phyloP scores from a whole-genome alignment of 352 stramenopile species.

The Phytophthora aleatoria region DNA sequence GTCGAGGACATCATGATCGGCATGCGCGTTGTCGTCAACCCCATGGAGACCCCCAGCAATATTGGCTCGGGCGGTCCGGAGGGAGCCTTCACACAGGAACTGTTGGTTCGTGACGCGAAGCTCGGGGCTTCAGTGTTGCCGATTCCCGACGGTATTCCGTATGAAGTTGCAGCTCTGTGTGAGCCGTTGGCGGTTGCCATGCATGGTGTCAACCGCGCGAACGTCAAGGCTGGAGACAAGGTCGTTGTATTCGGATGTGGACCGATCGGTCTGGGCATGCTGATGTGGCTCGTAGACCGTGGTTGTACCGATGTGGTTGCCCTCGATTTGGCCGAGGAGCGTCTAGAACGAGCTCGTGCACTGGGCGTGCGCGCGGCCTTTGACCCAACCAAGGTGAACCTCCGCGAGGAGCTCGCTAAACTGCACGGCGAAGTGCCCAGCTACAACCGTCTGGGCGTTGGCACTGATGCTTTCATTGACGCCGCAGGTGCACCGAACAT shows the following conservation, averaged over 20 bases:
- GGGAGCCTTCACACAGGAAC: slow-evolving; percentile 30
- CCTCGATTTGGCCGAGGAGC: slow-evolving; percentile 28
- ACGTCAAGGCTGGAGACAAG: slow-evolving; percentile 32
- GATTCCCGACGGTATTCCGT: slow-evolving; percentile 32
- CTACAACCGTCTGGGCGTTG: slow-evolving; percentile 31
- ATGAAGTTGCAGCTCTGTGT: slow-evolving; percentile 27
- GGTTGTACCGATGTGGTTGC: slow-evolving; percentile 27
- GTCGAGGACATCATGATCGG: slow-evolving; percentile 28
- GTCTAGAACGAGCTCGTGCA: slow-evolving; percentile 25
- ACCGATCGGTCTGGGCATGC: slow-evolving; percentile 30
- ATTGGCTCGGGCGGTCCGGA: slow-evolving; percentile 28
- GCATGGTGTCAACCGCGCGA: slow-evolving; percentile 29
- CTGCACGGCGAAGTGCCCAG: slow-evolving; percentile 30
- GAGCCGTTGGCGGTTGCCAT: slow-evolving; percentile 31
- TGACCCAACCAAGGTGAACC: slow-evolving; percentile 28
- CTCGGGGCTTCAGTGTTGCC: slow-evolving; percentile 27
- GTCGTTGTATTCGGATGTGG: slow-evolving; percentile 33
- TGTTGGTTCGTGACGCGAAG: slow-evolving; percentile 28
- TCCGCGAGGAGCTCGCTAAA: slow-evolving; percentile 26
- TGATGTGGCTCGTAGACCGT: slow-evolving; percentile 32
- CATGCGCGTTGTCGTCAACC: slow-evolving; percentile 35
- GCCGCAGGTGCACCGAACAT: slow-evolving; percentile 26
- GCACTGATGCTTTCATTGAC: slow-evolving; percentile 33
- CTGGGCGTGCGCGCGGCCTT: slow-evolving; percentile 26
- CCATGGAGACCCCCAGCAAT: slow-evolving; percentile 32